These are phyloP conservation scores for Lactarius sp. DNA, from an alignment of 768 basidiomycete species.

Conservation along the genomic window DNA sequence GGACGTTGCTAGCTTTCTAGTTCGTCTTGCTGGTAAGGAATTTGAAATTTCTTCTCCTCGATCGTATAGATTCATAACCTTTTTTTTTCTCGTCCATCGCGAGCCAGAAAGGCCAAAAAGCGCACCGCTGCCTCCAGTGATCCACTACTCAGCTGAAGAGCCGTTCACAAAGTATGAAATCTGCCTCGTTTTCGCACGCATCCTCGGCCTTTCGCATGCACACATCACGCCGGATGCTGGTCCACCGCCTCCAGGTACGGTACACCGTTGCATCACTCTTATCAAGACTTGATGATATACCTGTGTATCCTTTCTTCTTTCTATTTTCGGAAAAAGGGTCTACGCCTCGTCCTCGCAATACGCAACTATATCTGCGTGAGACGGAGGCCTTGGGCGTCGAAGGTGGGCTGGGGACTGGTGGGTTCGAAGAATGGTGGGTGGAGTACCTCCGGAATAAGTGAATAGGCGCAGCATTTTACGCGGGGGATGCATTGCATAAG, in stretches of 20 bases:
- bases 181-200: constrained; percentile 68
- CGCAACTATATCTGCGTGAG: constrained; percentile 69
- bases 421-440: constrained; percentile 87
- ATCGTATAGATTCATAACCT: not conserved
- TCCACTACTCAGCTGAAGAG: constrained; percentile 83
- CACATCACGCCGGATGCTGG: constrained; percentile 75
- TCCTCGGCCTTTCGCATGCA: constrained; percentile 61
- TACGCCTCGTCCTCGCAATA: constrained; percentile 74
- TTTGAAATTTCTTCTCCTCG: not conserved
- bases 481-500: not conserved
- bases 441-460: constrained; percentile 32
- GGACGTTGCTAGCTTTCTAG: constrained; percentile 83
- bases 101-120: constrained; percentile 34
- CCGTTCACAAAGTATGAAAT: constrained; percentile 93
- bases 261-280: not conserved
- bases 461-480: not conserved
- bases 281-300: not conserved
- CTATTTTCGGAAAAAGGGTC: constrained; percentile 40
- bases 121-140: constrained; percentile 54
- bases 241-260: constrained; percentile 39
- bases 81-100: not conserved
- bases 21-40: constrained; percentile 60
- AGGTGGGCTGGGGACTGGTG: constrained; percentile 53
- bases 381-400: constrained; percentile 55
- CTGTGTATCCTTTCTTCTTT: not conserved